Base-by-base conservation (phyloP, 495 filamentous ascomycete genomes). In the Tuber aestivum region DNA sequence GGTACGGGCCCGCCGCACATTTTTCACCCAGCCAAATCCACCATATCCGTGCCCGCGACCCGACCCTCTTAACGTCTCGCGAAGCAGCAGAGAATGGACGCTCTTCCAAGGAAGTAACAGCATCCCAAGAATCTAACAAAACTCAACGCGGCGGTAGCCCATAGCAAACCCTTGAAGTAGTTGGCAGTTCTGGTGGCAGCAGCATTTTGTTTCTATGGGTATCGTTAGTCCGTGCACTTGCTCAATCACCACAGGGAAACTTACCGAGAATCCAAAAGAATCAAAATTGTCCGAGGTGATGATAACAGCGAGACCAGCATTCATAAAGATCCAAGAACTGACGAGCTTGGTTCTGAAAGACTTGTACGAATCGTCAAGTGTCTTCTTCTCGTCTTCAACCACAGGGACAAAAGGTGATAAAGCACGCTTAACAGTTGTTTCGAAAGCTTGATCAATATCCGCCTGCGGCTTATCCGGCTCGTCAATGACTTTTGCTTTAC, bases 361-460 rank as follows among this genome's bases (percentile, higher is more conserved):
- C 88, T 97, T 98, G 89, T 98, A 99, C 38, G 93, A 96, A 83
- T 99, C 96, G 75, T 99, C 96, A 75, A 98, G 88, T 9, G 92
- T 92, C 86, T 94, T 96, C 84, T 91, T 89, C 48, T 94, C 92
- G 40, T 89, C 85, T 79, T 89, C 87, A 74, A 92, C 89, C 38
- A 88, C 90, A 23, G 93, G 90, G 61, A 94, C 86, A 83, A 90
- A 97, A 5, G 94, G 93, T 32, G 89, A 88, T 79, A 99, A 85
- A 21, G 96, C 96, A 82, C 96, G 92, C 87, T 97, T 95, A 70
- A 99, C 96, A 7, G 96, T 99, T 76, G 91, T 87, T 84, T 98
- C 96, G 82, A 99, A 99, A 84, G 97, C 93, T 78, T 92, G 93
- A 84, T 99, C 96, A 84, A 98, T 97, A 88, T 98, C 95, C 77